phyloP scores from a whole-genome alignment of 208 protist genomes.

The Acanthamoeba triangularis region DNA sequence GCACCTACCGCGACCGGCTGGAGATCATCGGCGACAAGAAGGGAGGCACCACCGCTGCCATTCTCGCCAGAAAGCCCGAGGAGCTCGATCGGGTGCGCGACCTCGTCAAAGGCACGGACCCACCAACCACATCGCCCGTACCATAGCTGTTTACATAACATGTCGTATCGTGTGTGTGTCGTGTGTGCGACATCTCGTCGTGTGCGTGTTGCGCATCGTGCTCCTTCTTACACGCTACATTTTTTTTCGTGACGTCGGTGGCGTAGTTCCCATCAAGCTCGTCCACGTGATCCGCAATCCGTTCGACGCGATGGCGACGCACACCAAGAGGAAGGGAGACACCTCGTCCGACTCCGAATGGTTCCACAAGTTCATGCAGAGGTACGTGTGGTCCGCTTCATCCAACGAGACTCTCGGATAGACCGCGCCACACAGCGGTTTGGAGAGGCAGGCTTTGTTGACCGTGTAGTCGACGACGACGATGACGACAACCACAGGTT shows the following conservation, averaged over 20 bases:
- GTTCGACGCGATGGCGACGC: slow-evolving; percentile 23
- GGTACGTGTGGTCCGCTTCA: neutral
- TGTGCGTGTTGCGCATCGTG: neutral
- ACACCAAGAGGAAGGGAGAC: slow-evolving; percentile 21
- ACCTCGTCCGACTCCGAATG: slow-evolving; percentile 3
- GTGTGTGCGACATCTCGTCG: neutral
- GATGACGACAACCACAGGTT: neutral
- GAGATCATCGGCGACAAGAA: slow-evolving; percentile 56
- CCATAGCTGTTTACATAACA: neutral
- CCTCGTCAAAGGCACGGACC: neutral
- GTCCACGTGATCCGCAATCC: slow-evolving; percentile 38
- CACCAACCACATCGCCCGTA: neutral
- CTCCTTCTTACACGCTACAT: neutral
- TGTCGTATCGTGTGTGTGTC: neutral
- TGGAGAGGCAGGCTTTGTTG: neutral
- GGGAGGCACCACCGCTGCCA: slow-evolving; percentile 1
- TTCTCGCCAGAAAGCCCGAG: neutral
- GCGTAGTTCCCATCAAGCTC: slow-evolving; percentile 19
- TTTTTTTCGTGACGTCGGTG: neutral
- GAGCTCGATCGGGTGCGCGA: slow-evolving; percentile 5
- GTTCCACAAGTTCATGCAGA: slow-evolving; percentile 37
- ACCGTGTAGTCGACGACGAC: neutral
- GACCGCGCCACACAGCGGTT: no score
- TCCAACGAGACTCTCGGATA: no score
- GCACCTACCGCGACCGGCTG: slow-evolving; percentile 6